phyloP scores from a whole-genome alignment of 495 filamentous ascomycete species.

The Aspergillus bertholletiae region DNA sequence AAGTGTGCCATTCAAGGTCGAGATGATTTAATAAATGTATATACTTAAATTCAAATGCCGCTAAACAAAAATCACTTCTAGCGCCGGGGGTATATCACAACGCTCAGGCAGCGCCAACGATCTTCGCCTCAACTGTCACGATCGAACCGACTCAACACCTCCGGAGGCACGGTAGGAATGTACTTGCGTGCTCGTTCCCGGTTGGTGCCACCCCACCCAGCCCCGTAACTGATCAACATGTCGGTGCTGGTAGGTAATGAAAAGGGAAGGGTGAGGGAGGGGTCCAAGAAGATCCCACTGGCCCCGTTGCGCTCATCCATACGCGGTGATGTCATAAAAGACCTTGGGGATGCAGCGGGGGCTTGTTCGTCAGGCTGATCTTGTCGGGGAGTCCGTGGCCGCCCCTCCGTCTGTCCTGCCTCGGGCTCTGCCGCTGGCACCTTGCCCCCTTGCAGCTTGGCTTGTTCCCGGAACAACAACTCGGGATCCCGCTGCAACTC shows the following conservation, averaged over 20 bases:
- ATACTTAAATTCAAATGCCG: neutral
- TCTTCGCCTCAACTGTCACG: conserved; percentile 31
- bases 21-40: neutral
- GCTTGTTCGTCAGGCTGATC: conserved; percentile 31
- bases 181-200: conserved; percentile 90
- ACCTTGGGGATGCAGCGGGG: conserved; percentile 22
- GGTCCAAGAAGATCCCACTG: conserved; percentile 68
- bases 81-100: neutral
- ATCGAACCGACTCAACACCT: conserved; percentile 89
- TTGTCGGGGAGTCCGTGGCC: conserved; percentile 43
- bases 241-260: conserved; percentile 91
- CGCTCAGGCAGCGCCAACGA: neutral
- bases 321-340: conserved; percentile 21
- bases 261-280: conserved; percentile 91
- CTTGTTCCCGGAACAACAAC: conserved; percentile 33
- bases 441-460: conserved; percentile 31
- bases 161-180: conserved; percentile 90
- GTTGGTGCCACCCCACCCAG: conserved; percentile 90
- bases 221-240: conserved; percentile 93
- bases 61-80: neutral
- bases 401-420: conserved; percentile 19
- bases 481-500: conserved; percentile 69
- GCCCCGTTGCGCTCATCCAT: conserved; percentile 43
- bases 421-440: conserved; percentile 20
- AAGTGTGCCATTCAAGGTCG: neutral